Percentiles rank a stretch among this genome's conserved stretches.
Conservation (phyloP, 1,284 basidiomycete genomes). For the Chalciporus sp. region DNA sequence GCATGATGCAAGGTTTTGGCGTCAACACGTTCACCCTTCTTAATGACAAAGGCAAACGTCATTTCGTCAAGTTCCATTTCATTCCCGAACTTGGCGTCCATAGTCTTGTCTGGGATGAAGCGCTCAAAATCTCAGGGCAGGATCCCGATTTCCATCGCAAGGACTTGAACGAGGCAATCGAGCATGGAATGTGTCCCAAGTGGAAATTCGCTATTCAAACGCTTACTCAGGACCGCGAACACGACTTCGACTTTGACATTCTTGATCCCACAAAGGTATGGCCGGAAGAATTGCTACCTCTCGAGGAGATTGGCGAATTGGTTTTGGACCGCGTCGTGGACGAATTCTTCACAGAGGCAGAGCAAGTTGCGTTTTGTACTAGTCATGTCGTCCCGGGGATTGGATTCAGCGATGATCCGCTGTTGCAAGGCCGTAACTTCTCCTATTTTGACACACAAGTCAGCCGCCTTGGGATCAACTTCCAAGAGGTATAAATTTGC, state of each 20-base stretch:
- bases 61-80: slow-evolving; percentile 88
- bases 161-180: slow-evolving; percentile 78
- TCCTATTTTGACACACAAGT: slow-evolving; percentile 84
- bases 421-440: slow-evolving; percentile 85
- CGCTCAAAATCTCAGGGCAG: slow-evolving; percentile 79
- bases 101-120: slow-evolving; percentile 86
- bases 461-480: slow-evolving; percentile 73
- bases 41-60: slow-evolving; percentile 64
- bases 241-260: slow-evolving; percentile 81
- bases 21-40: slow-evolving; percentile 81
- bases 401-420: slow-evolving; percentile 79
- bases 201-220: slow-evolving; percentile 82
- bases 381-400: slow-evolving; percentile 82
- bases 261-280: slow-evolving; percentile 86
- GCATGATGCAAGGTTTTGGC: slow-evolving; percentile 88
- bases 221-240: slow-evolving; percentile 65
- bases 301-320: slow-evolving; percentile 76
- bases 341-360: slow-evolving; percentile 83
- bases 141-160: slow-evolving; percentile 84
- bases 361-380: slow-evolving; percentile 85
- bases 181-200: slow-evolving; percentile 64
- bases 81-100: slow-evolving; percentile 81
- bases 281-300: slow-evolving; percentile 77
- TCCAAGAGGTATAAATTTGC: slow-evolving; percentile 53
- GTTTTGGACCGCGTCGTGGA: slow-evolving; percentile 67